Evolutionary conservation across 2,329 filamentous ascomycete species (phyloP), one percentile per base, ranked within the genome.

Genomic region (Trichophyton schoenleinii): DNA sequence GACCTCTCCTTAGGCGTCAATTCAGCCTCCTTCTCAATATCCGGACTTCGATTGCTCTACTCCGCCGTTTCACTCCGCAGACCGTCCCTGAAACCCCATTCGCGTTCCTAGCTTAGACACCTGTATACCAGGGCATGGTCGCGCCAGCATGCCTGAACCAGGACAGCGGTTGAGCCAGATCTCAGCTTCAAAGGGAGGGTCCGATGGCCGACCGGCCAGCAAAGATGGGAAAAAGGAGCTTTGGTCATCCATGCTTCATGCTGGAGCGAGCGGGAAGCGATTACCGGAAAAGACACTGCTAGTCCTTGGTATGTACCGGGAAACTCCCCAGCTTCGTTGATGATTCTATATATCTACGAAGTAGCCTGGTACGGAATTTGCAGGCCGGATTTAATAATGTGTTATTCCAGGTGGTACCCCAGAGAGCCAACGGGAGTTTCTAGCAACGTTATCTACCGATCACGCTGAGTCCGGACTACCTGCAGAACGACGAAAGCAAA

Each of bases 201-300:
- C 67, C 48, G 68, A 68, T 61, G 76, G 74, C 68, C 71, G 74
- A 58, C 72, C 75, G 38, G 71, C 74, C 41, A 81, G 79, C 74
- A 86, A 88, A 68, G 86, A 87, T 73, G 77, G 36, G 65, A 91
- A 89, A 77, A 89, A 89, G 75, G 89, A 95, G 72, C 86, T 96
- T 75, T 96, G 92, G 92, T 91, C 88, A 64, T 91, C 89, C 52
- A 89, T 96, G 87, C 81, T 96, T 67, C 89, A 95, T 74, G 87
- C 84, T 60, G 91, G 94, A 67, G 90, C 91, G 68, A 95, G 88
- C 75, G 90, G 89, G 67, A 95, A 94, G 79, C 83, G 88, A 67
- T 78, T 96, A 69, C 89, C 91, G 4, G 90, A 96, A 76, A 96
- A 96, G 82, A 95, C 91, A 72, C 77, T 96, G 64, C 77, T 96